Percentiles rank a stretch among this genome's conserved stretches.
These are phyloP conservation scores for Penicillium salamii DNA, from an alignment of 495 filamentous ascomycete genomes.

Conservation along the genomic window DNA sequence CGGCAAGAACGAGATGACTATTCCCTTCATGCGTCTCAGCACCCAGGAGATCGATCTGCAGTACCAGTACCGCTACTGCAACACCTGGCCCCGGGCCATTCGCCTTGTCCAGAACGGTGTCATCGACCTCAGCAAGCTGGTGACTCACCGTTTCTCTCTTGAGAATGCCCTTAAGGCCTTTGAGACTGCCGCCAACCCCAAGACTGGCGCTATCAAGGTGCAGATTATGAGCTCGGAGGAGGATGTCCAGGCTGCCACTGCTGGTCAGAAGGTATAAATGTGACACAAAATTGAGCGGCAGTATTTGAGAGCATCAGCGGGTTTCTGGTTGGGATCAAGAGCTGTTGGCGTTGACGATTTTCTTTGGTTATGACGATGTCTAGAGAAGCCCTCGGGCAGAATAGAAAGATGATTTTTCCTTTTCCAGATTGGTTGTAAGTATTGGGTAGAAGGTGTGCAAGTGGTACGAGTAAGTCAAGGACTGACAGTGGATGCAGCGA, in stretches of 20 bases:
- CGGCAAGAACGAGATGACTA: slow-evolving; percentile 88
- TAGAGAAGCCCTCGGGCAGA: slow-evolving; percentile 20
- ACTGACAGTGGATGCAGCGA: neutral
- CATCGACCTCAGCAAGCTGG: slow-evolving; percentile 72
- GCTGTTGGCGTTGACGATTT: slow-evolving; percentile 11
- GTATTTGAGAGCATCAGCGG: slow-evolving; percentile 3
- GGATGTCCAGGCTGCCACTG: slow-evolving; percentile 43
- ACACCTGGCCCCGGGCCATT: slow-evolving; percentile 93
- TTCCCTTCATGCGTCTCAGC: slow-evolving; percentile 88
- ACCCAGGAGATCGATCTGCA: slow-evolving; percentile 90
- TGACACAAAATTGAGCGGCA: neutral
- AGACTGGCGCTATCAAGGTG: slow-evolving; percentile 93
- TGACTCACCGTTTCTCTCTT: slow-evolving; percentile 81
- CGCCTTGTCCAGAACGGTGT: slow-evolving; percentile 79
- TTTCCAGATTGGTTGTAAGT: neutral
- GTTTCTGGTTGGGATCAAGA: slow-evolving; percentile 2
- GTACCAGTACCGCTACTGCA: slow-evolving; percentile 94
- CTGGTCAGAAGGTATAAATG: slow-evolving; percentile 30
- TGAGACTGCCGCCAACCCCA: slow-evolving; percentile 79
- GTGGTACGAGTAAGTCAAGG: neutral
- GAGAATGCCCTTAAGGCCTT: slow-evolving; percentile 91
- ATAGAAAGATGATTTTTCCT: slow-evolving; percentile 17
- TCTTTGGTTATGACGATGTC: slow-evolving; percentile 15
- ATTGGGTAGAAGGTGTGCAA: neutral
- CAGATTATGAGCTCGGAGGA: slow-evolving; percentile 64